phyloP scores from a whole-genome alignment of 2,329 filamentous ascomycete genomes.

The Microdochium nivale region DNA sequence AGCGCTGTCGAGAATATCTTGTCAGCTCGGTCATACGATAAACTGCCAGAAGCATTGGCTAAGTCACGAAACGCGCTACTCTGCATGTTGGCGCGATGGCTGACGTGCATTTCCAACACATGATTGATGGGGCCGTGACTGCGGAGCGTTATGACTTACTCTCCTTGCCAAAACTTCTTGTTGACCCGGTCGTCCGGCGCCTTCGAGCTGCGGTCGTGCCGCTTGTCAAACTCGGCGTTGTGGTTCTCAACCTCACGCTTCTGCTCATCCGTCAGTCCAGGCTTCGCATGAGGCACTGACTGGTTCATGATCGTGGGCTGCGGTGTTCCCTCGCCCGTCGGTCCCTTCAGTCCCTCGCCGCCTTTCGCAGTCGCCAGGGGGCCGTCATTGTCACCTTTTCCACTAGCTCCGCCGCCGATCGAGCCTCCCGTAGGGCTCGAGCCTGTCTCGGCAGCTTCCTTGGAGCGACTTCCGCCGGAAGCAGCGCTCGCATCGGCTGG shows the following conservation, averaged over 20 bases:
- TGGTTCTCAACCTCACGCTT: constrained; percentile 49
- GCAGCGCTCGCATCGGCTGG: constrained; percentile 24
- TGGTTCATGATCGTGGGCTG: constrained; percentile 45
- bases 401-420: constrained; percentile 3
- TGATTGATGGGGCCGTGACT: too few species aligned
- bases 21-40: neutral
- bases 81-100: too few species aligned
- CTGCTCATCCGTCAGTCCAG: constrained; percentile 38
- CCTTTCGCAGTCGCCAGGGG: constrained; percentile 15
- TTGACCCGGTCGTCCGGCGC: constrained; percentile 42
- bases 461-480: constrained; percentile 28
- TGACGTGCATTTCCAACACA: too few species aligned
- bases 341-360: constrained; percentile 22
- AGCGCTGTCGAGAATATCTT: neutral
- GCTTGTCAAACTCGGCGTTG: constrained; percentile 47
- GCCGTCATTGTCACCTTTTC: constrained; percentile 10
- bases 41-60: neutral
- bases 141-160: constrained; percentile 20
- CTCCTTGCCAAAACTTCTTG: constrained; percentile 43
- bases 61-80: too few species aligned
- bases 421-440: constrained; percentile 16
- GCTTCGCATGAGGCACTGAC: constrained; percentile 26
- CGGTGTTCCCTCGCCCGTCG: constrained; percentile 21
- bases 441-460: constrained; percentile 28
- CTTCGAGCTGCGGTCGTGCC: constrained; percentile 35